Evolutionary conservation across 1,284 basidiomycete species (phyloP).

Genomic region (Ustilago shanxiensis): DNA sequence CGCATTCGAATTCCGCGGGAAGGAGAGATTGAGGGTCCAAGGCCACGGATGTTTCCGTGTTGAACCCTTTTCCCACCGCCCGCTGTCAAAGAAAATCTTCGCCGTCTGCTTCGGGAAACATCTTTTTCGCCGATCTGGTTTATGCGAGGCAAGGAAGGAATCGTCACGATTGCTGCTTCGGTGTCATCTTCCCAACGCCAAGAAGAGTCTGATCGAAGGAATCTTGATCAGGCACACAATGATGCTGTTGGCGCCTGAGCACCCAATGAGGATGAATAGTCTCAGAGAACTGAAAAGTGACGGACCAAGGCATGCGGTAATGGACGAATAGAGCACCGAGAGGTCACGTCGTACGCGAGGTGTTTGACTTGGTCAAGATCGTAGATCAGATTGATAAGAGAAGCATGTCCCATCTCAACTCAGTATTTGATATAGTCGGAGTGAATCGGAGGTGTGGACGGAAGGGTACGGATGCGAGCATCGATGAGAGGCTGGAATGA

Average conservation of each 20-base stretch:
- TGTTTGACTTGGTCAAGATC: neutral
- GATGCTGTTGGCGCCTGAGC: too few species aligned
- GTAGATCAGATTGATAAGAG: slow-evolving; percentile 1
- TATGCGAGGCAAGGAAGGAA: neutral
- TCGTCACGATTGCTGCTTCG: neutral
- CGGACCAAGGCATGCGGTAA: too few species aligned
- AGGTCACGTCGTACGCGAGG: neutral
- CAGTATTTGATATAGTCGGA: neutral
- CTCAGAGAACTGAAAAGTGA: too few species aligned
- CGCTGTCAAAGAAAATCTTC: neutral
- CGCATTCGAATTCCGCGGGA: neutral
- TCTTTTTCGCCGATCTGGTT: neutral
- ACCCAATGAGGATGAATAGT: too few species aligned
- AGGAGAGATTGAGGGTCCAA: neutral
- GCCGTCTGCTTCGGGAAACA: too few species aligned
- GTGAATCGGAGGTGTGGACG: neutral
- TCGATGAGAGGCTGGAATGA: neutral
- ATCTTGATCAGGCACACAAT: too few species aligned
- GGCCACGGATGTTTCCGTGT: slow-evolving; percentile 14
- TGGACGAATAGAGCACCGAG: too few species aligned
- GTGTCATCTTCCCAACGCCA: too few species aligned
- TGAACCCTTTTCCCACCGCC: slow-evolving; percentile 10
- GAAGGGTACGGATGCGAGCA: neutral
- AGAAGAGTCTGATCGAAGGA: too few species aligned
- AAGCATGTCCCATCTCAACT: neutral